A percentile compares a stretch with the other conserved stretches of the same genome.
Conservation (phyloP, 2,329 filamentous ascomycete genomes). For the Ophiostoma ulmi region DNA sequence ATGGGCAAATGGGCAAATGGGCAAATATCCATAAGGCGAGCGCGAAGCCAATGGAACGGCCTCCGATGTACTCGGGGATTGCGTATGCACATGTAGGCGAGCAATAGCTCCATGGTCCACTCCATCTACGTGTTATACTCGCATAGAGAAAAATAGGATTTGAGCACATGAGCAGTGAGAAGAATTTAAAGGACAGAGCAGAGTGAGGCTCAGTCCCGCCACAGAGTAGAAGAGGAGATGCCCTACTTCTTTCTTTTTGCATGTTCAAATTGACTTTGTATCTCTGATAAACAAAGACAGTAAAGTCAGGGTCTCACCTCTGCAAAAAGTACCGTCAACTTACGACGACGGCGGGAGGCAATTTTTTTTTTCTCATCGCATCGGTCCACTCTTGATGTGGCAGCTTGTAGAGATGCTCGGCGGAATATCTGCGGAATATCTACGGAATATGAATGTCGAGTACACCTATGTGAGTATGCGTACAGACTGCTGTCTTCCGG, state of each 20-base stretch:
- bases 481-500: neutral
- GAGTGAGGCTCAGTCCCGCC: neutral
- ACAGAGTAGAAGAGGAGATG: neutral
- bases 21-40: neutral
- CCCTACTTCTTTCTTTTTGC: too few relatives aligned
- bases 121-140: neutral
- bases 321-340: slow-evolving; percentile 6
- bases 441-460: neutral
- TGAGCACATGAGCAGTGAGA: neutral
- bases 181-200: neutral
- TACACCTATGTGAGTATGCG: neutral
- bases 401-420: neutral
- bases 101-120: neutral
- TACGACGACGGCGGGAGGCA: neutral
- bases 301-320: neutral
- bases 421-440: too few relatives aligned
- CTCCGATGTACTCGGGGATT: neutral
- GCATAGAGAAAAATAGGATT: neutral
- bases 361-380: neutral
- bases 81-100: slow-evolving; percentile 6
- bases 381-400: neutral
- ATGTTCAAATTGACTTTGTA: too few relatives aligned
- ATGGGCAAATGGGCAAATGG: neutral
- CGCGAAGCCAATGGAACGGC: neutral
- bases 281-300: too few relatives aligned